These are phyloP conservation scores for Hordeum pubiflorum DNA, from an alignment of 202 grass and related monocot species.

Conservation along the genomic window DNA sequence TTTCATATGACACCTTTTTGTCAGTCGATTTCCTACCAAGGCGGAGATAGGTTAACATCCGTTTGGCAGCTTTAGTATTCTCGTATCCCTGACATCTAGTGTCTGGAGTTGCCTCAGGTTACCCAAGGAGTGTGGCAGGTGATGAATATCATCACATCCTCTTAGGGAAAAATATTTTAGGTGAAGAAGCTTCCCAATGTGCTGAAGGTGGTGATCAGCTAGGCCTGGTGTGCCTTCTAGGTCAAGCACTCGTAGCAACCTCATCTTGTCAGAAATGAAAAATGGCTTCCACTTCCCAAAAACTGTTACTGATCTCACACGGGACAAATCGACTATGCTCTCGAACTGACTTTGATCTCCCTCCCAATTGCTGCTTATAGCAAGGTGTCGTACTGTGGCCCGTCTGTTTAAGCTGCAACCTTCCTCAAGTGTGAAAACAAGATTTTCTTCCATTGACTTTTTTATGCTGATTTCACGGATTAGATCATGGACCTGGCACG, in stretches of 20 bases:
- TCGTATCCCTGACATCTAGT: slow-evolving; percentile 16
- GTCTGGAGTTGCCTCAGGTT: neutral
- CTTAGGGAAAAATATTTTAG: slow-evolving; percentile 17
- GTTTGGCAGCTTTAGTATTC: neutral
- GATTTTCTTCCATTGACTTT: slow-evolving; percentile 25
- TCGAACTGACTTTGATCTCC: neutral
- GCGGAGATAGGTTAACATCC: slow-evolving; percentile 21
- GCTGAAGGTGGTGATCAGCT: neutral
- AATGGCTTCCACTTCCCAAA: neutral
- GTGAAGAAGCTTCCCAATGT: neutral
- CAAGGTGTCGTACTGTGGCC: slow-evolving; percentile 5
- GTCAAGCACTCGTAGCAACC: slow-evolving; percentile 32
- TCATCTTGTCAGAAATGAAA: slow-evolving; percentile 18
- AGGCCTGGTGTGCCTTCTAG: neutral
- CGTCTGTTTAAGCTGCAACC: neutral
- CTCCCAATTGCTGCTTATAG: neutral
- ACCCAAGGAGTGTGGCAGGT: neutral
- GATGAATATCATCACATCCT: rapidly evolving
- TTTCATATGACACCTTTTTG: too few relatives aligned
- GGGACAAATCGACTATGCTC: neutral
- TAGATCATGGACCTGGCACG: slow-evolving; percentile 26
- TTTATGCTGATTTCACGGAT: neutral
- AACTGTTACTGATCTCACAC: neutral
- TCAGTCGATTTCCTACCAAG: neutral
- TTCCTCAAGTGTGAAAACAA: neutral